phyloP scores from a whole-genome alignment of 2,329 filamentous ascomycete genomes.

The Alternaria burnsii region DNA sequence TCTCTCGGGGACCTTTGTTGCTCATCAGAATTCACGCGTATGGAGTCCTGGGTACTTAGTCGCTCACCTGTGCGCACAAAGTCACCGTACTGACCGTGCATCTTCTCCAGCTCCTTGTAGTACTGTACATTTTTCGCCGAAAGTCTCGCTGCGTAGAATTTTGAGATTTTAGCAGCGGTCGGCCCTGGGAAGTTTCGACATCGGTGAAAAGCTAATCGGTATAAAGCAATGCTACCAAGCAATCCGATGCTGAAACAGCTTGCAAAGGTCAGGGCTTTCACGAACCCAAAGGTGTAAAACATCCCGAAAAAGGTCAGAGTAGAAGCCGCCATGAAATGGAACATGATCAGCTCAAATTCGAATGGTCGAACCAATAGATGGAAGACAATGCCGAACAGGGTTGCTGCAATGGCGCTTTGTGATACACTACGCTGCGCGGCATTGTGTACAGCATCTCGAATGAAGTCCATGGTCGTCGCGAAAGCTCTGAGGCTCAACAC shows the following conservation, averaged over 20 bases:
- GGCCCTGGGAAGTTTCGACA: constrained; percentile 38
- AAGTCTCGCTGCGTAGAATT: constrained; percentile 39
- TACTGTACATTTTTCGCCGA: constrained; percentile 39
- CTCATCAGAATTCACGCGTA: neutral
- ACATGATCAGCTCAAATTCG: constrained; percentile 39
- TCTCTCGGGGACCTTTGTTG: constrained; percentile 32
- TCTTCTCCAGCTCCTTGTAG: constrained; percentile 36
- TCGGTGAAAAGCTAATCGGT: constrained; percentile 39
- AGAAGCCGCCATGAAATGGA: constrained; percentile 30
- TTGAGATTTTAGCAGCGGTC: constrained; percentile 31
- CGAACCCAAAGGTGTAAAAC: constrained; percentile 17
- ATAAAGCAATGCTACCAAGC: constrained; percentile 31
- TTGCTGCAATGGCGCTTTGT: constrained; percentile 10
- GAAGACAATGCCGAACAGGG: constrained; percentile 29
- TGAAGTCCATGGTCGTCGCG: constrained; percentile 1
- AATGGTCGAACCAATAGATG: constrained; percentile 26
- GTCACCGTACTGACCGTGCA: constrained; percentile 47
- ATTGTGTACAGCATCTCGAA: constrained; percentile 6
- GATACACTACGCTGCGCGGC: neutral
- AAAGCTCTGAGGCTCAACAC: neutral
- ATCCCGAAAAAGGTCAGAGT: constrained; percentile 18
- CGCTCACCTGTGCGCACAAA: constrained; percentile 46
- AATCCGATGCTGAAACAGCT: constrained; percentile 24
- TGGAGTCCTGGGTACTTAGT: neutral
- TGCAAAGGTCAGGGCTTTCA: constrained; percentile 11